These are phyloP conservation scores for Quercus dentata DNA, from an alignment of 306 rosid species.

Conservation along the genomic window DNA sequence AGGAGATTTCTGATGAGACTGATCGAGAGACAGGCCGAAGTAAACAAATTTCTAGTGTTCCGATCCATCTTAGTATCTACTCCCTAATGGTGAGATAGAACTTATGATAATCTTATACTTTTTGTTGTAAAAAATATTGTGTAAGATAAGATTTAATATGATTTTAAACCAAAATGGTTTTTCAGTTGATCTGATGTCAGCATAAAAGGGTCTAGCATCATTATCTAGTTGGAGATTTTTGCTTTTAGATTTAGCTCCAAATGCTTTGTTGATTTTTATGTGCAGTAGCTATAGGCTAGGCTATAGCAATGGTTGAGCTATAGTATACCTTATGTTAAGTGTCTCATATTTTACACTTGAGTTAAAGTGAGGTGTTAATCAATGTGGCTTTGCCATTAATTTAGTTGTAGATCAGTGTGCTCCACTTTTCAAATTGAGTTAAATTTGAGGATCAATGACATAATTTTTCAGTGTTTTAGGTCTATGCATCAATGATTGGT, in stretches of 20 bases:
- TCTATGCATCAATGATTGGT: too few species aligned
- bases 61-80: constrained; percentile 89
- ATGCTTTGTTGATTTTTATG: neutral
- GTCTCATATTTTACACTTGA: neutral
- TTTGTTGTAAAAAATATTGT: neutral
- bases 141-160: constrained; percentile 47
- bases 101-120: constrained; percentile 5
- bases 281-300: neutral
- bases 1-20: constrained; percentile 90
- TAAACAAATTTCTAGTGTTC: constrained; percentile 26
- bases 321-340: neutral
- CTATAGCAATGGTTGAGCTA: neutral
- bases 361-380: too few species aligned
- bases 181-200: neutral
- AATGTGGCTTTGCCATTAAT: too few species aligned
- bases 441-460: too few species aligned
- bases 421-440: too few species aligned
- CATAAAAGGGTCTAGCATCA: neutral
- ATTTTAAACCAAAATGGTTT: constrained; percentile 21
- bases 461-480: too few species aligned
- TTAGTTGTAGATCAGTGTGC: too few species aligned
- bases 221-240: neutral
- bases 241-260: neutral
- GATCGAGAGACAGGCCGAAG: constrained; percentile 79
- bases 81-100: constrained; percentile 64